These are phyloP conservation scores for Termitomyces sp. DNA, from an alignment of 768 basidiomycete genomes.

Conservation along the genomic window DNA sequence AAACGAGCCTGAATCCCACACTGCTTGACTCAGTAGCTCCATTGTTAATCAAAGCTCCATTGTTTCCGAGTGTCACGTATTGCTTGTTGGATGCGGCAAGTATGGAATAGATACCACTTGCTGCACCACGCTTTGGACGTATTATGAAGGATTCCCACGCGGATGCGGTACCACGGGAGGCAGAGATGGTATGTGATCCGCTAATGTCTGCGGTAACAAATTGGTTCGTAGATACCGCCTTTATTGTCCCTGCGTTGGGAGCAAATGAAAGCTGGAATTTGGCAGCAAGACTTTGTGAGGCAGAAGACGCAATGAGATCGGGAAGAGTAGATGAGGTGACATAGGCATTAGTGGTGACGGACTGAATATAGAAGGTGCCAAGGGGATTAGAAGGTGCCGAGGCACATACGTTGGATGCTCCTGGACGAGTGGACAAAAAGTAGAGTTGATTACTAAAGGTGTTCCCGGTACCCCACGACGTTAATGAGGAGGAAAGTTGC, in stretches of 20 bases:
- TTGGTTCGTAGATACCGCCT: slow-evolving; percentile 17
- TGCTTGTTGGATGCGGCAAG: slow-evolving; percentile 24
- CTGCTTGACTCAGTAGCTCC: slow-evolving; percentile 19
- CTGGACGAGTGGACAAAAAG: slow-evolving; percentile 27
- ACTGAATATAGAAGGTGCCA: slow-evolving; percentile 25
- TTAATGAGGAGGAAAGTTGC: slow-evolving; percentile 23
- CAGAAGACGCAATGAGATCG: slow-evolving; percentile 20
- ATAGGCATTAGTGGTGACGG: slow-evolving; percentile 17
- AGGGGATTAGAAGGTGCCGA: slow-evolving; percentile 21
- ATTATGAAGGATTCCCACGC: slow-evolving; percentile 27
- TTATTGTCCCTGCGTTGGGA: slow-evolving; percentile 25
- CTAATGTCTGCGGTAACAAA: slow-evolving; percentile 28
- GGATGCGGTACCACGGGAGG: slow-evolving; percentile 21
- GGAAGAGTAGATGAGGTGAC: slow-evolving; percentile 19
- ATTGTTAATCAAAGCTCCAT: slow-evolving; percentile 24
- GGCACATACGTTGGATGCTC: slow-evolving; percentile 23
- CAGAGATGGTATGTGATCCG: slow-evolving; percentile 21
- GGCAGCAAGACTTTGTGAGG: slow-evolving; percentile 16
- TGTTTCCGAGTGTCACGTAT: slow-evolving; percentile 21
- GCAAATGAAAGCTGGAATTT: slow-evolving; percentile 23
- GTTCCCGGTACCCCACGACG: slow-evolving; percentile 28
- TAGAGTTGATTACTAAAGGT: slow-evolving; percentile 27
- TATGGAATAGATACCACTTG: slow-evolving; percentile 25
- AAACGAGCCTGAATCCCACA: slow-evolving; percentile 21
- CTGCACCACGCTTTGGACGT: slow-evolving; percentile 19